Evolutionary conservation across 164 flowering plant genomes (phyloP), one percentile per base, ranked within the genome.

Genomic region (Cinnamomum chago): DNA sequence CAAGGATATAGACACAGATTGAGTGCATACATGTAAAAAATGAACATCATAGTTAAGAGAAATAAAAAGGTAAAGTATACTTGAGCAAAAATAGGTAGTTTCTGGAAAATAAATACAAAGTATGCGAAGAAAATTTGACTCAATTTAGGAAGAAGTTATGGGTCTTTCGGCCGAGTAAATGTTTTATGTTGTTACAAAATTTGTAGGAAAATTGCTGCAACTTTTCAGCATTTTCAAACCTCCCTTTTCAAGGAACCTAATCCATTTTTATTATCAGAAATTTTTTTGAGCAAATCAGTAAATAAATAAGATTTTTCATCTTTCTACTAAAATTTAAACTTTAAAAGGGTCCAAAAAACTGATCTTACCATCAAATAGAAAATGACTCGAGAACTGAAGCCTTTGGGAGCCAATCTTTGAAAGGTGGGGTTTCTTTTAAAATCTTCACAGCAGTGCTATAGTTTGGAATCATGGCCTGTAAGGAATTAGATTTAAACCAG

Each of bases 371-470:
- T 33, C 78, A 64, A 55, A 79, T 7, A 12, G 83, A 67, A 66
- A 83, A 83, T 27, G 75, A 67, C 77, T 82, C 83, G 40, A 81
- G 81, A 35, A 82, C 80, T 11, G 65, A 68, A 55, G 89, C 88
- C 73, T 94, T 92, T 65, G 68, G 68, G 67, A 76, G 80, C 97
- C 98, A 92, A 73, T 82, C 81, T 30, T 76, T 73, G 76, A 94
- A 90, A 51, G 89, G 82, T 1, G 85, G 78, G 68, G 75, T 84
- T 67, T 65, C 83, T 81, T 89, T 92, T 28, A 94, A 85, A 51
- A 79, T 50, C 77, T 76, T 81, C 67, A 86, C 84, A 40, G 84
- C 58, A 58, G 80, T 79, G n/a, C 50, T 27, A 78, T 90, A 93
- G 14, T 79, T 86, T 74, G 47, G 76, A 77, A 92, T 88, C 71